phyloP scores from a whole-genome alignment of 495 filamentous ascomycete species.

The Talaromyces adpressus region DNA sequence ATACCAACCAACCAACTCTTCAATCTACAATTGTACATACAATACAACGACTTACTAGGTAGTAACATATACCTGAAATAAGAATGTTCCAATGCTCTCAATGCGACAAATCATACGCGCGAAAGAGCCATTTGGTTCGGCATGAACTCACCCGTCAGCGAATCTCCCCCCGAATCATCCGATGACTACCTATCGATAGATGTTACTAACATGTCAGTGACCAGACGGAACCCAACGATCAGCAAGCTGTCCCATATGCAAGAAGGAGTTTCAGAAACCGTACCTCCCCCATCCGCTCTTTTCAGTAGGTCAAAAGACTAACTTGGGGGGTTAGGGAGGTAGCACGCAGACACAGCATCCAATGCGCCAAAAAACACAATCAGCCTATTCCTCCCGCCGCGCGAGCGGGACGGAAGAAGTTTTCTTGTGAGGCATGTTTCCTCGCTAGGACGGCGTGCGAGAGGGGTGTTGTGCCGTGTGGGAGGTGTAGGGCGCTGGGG shows the following conservation, averaged over 20 bases:
- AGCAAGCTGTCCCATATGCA: conserved; percentile 30
- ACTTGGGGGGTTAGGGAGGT: conserved; percentile 21
- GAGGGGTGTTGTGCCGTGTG: conserved; percentile 16
- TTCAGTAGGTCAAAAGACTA: no score
- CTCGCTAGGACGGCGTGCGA: conserved; percentile 27
- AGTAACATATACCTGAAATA: neutral
- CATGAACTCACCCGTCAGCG: conserved; percentile 26
- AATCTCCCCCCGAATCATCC: neutral
- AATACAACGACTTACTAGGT: neutral
- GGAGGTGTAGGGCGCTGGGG: conserved; percentile 21
- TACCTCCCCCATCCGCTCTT: conserved; percentile 2
- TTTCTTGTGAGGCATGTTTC: conserved; percentile 28
- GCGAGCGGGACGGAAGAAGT: conserved; percentile 28
- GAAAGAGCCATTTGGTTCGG: conserved; percentile 25
- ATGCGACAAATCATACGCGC: conserved; percentile 26
- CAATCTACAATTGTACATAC: neutral
- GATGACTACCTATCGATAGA: no score
- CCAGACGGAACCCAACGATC: conserved; percentile 21
- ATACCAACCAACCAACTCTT: neutral
- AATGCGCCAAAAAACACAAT: conserved; percentile 29
- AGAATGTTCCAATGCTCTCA: conserved; percentile 27
- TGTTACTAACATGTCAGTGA: neutral
- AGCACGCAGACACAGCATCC: conserved; percentile 27
- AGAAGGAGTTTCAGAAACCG: conserved; percentile 29
- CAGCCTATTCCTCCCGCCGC: conserved; percentile 22